Evolutionary conservation across 352 stramenopile genomes (phyloP), one percentile per base, ranked within the genome.

Genomic region (Pythium dissimile): DNA sequence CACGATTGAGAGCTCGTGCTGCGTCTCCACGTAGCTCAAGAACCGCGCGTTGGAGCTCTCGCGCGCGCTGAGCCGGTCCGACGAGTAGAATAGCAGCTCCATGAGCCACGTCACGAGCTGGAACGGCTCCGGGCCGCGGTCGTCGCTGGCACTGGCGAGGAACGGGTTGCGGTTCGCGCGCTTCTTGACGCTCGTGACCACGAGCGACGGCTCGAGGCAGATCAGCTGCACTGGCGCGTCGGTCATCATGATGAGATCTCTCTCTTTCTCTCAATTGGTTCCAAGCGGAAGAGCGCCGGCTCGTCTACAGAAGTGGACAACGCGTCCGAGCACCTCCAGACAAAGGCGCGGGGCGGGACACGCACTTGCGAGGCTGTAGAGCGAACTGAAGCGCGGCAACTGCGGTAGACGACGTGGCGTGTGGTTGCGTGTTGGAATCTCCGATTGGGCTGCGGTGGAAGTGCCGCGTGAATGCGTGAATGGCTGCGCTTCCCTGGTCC

Each of bases 1-100:
- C 30, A 83, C 77, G n/a, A 88, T 66, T 27, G 75, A 86, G 18
- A 88, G 43, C 55, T 88, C 77, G 57, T 88, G 73, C 44, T 83
- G 72, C 20, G 75, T 85, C 67, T 88, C 73, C 18, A 84, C 75
- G 58, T 80, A 84, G 59, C 77, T 88, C 20, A 88, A 56, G 52
- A 88, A 86, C 9, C 71, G 71, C 43, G 48, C 38, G 13, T 48
- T 42, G 1, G 30, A 1, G 20, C 32, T 10, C 26, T 44, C 30
- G 50, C 31, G 9, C 12, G 16, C 16, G 38, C 38, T 18, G 7
- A 53, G n/a, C 10, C 27, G 45, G 26, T 64, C 49, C 2, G 60
- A 64, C 34, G 67, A 50, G 62, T 81, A 87, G 58, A 87, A 84
- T 24, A 87, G 55, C 52, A 87, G 60, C 50, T 80, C 67, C 16